These are phyloP conservation scores for Leptomonas seymouri DNA, from an alignment of 208 protist species.

Conservation along the genomic window DNA sequence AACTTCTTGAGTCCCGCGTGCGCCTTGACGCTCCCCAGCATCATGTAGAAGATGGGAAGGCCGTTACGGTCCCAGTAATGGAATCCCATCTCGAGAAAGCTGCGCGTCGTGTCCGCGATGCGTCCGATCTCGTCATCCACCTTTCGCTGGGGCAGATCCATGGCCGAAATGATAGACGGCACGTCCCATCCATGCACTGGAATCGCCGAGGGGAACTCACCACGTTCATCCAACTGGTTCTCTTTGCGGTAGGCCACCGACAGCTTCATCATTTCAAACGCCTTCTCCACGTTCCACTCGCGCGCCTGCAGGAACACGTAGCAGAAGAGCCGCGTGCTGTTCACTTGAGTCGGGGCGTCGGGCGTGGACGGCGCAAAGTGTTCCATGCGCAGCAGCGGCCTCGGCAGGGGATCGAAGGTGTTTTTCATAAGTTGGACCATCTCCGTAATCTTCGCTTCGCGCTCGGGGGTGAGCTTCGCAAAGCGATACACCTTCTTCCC, in stretches of 20 bases:
- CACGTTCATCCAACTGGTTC: constrained; percentile 43
- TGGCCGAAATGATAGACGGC: background rate
- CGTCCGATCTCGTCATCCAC: constrained; percentile 16
- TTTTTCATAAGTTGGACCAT: constrained; percentile 31
- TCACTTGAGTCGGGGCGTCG: constrained; percentile 29
- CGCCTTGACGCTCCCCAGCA: constrained; percentile 33
- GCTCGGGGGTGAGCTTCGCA: constrained; percentile 1
- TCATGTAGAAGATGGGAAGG: constrained; percentile 47
- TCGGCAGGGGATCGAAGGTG: constrained; percentile 32
- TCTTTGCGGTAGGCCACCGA: constrained; percentile 34
- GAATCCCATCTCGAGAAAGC: constrained; percentile 27
- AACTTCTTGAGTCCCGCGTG: constrained; percentile 27
- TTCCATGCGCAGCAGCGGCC: constrained; percentile 18
- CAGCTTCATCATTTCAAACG: constrained; percentile 45
- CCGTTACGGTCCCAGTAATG: constrained; percentile 56
- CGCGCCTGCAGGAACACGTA: constrained; percentile 49
- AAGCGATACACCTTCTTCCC: no score
- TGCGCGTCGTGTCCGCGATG: constrained; percentile 23
- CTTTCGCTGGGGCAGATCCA: background rate
- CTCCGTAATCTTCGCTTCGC: constrained; percentile 32
- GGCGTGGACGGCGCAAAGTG: constrained; percentile 6
- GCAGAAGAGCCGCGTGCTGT: constrained; percentile 40
- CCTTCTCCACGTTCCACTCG: constrained; percentile 58
- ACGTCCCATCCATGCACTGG: constrained; percentile 44
- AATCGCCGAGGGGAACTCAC: constrained; percentile 44